Conservation (phyloP, 495 filamentous ascomycete species). For the Xylaria castorea region DNA sequence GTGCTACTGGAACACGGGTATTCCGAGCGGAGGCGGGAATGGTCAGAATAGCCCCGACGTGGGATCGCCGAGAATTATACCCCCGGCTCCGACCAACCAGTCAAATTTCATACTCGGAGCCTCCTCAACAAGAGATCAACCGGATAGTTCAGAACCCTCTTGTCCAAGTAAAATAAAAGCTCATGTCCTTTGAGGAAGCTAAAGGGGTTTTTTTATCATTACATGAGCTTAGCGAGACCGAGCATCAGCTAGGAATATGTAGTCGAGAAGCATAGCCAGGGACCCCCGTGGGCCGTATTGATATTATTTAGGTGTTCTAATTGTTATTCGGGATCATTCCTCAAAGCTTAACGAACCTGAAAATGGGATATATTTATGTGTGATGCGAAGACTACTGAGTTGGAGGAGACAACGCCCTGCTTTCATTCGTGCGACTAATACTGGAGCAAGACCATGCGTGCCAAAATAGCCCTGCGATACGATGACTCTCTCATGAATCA, state of each 20-base stretch:
- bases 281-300: not conserved
- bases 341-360: not conserved
- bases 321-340: not conserved
- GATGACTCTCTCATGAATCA: not conserved
- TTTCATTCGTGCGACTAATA: not conserved
- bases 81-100: not conserved
- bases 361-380: not conserved
- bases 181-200: not conserved
- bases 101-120: not conserved
- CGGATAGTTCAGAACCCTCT: not conserved
- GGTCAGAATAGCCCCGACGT: not conserved
- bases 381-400: not conserved
- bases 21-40: slow-evolving; percentile 2
- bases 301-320: not conserved
- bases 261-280: not conserved
- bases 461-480: not conserved
- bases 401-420: not conserved
- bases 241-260: not conserved
- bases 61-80: not conserved
- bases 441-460: not conserved
- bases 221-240: not conserved
- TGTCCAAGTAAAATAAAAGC: not conserved
- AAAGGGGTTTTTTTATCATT: not conserved
- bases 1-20: not conserved
- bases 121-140: not conserved